A percentile compares a stretch with the other conserved stretches of the same genome.
These are phyloP conservation scores for Colletotrichum sp. DNA, from an alignment of 2,329 filamentous ascomycete species.

Conservation along the genomic window DNA sequence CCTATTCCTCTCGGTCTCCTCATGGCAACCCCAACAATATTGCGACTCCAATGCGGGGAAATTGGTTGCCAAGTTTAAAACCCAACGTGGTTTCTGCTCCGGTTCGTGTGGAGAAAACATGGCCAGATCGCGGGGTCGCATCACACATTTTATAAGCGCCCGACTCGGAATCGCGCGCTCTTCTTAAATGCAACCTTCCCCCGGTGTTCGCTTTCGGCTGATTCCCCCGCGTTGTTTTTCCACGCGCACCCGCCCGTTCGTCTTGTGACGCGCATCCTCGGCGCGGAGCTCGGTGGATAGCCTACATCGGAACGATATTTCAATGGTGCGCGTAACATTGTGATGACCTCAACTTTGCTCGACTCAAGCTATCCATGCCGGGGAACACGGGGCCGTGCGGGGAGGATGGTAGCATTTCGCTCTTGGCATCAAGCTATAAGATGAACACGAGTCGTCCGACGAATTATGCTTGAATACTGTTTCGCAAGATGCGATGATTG, in stretches of 20 bases:
- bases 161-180: background rate
- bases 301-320: background rate
- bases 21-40: background rate
- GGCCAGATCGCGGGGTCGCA: background rate
- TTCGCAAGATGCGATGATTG: background rate
- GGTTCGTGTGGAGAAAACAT: background rate
- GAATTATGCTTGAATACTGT: background rate
- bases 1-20: background rate
- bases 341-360: constrained; percentile 10
- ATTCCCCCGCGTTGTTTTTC: background rate
- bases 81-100: background rate
- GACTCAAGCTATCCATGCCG: background rate
- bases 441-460: background rate
- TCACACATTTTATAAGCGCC: constrained; percentile 9
- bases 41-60: constrained; percentile 10
- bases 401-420: background rate
- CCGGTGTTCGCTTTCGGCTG: background rate
- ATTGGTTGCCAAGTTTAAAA: background rate
- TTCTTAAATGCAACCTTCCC: background rate
- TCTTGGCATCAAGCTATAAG: constrained; percentile 1
- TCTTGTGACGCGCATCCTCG: background rate
- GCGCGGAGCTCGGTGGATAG: background rate
- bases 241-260: background rate
- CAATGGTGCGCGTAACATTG: constrained; percentile 16
- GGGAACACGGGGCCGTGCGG: constrained; percentile 11